Conservation (phyloP, 2,329 filamentous ascomycete species). For the Neoascochyta sp. region DNA sequence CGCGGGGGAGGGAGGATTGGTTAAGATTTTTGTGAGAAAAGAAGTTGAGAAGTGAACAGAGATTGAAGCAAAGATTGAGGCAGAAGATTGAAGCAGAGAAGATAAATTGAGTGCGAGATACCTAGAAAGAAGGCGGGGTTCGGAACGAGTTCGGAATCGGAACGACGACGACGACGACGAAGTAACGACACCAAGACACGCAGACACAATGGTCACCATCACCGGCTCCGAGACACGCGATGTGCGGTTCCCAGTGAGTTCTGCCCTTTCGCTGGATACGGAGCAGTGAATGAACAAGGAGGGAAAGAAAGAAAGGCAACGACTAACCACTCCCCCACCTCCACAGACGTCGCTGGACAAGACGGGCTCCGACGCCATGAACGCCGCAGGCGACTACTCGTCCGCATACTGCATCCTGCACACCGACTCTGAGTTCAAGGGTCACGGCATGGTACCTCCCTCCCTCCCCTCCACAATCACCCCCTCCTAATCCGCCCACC, state of each 20-base stretch:
- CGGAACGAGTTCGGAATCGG: constrained; percentile 10
- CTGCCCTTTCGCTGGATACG: no score
- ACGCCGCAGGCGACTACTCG: constrained; percentile 87
- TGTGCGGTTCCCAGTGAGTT: constrained; percentile 48
- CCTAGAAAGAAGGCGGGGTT: no score
- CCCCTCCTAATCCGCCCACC: constrained; percentile 2
- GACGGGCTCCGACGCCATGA: constrained; percentile 97
- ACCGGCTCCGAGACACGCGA: constrained; percentile 46
- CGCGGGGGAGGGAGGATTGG: no score
- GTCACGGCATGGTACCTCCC: constrained; percentile 69
- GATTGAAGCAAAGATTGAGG: no score
- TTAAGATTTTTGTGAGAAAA: no score
- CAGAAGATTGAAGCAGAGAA: no score
- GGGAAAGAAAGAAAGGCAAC: no score
- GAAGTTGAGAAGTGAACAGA: no score
- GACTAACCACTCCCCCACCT: no score
- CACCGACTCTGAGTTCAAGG: constrained; percentile 67
- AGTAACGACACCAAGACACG: background rate
- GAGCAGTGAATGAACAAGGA: background rate
- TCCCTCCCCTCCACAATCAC: background rate
- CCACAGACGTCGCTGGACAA: constrained; percentile 83
- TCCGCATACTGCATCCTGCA: constrained; percentile 89
- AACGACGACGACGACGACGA: constrained; percentile 2
- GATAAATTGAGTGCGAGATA: no score
- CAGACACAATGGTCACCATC: constrained; percentile 45